Conservation (phyloP, 805 yeast species). For the Pichia occidentalis region DNA sequence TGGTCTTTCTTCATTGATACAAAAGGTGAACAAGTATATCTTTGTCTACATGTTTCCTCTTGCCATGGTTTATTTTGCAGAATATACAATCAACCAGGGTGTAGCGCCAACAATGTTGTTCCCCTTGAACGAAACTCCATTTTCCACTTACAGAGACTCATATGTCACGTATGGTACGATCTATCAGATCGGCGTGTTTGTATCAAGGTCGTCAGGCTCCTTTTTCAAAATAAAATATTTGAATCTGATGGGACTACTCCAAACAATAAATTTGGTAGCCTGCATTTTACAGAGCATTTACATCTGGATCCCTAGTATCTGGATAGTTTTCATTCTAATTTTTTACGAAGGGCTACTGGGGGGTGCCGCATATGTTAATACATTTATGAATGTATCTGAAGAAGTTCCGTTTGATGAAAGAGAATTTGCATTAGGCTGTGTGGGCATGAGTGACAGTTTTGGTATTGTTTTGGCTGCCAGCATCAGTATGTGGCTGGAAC, state of each 20-base stretch:
- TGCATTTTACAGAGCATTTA: conserved; percentile 60
- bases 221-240: conserved; percentile 53
- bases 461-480: conserved; percentile 82
- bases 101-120: conserved; percentile 82
- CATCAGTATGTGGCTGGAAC: conserved; percentile 69
- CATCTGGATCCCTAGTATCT: conserved; percentile 52
- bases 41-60: conserved; percentile 79
- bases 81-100: conserved; percentile 87
- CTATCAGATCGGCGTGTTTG: conserved; percentile 88
- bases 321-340: conserved; percentile 53
- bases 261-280: conserved; percentile 52
- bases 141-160: conserved; percentile 67
- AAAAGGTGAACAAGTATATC: conserved; percentile 37
- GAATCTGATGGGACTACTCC: conserved; percentile 60
- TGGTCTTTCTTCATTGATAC: neutral
- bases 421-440: conserved; percentile 78
- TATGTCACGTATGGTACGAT: conserved; percentile 88
- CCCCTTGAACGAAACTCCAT: conserved; percentile 66
- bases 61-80: conserved; percentile 75
- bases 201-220: conserved; percentile 78
- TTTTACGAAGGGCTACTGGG: conserved; percentile 90
- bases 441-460: conserved; percentile 74
- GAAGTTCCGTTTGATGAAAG: conserved; percentile 43
- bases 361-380: conserved; percentile 85
- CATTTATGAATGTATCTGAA: conserved; percentile 73